phyloP scores from a whole-genome alignment of 129 eudicot species.

The Cynara cardunculus region DNA sequence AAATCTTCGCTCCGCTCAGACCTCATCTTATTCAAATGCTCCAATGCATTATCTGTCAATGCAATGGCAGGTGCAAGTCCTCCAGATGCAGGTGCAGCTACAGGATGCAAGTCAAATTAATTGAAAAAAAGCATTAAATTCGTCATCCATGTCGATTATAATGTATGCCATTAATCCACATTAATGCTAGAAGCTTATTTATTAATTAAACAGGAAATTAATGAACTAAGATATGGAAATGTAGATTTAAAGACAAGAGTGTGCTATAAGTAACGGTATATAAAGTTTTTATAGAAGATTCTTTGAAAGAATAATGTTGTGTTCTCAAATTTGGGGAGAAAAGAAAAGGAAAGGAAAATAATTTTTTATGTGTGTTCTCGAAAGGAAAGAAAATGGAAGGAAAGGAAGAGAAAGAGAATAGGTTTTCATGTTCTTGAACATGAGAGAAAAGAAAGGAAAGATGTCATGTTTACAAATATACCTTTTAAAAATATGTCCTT shows the following conservation, averaged over 20 bases:
- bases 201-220: neutral
- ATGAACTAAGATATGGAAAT: neutral
- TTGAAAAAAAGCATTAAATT: neutral
- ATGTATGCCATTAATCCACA: neutral
- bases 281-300: neutral
- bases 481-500: too few relatives aligned
- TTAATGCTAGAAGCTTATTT: neutral
- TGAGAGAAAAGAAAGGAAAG: too few relatives aligned
- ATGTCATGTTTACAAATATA: too few relatives aligned
- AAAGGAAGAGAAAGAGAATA: too few relatives aligned
- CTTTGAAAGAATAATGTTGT: neutral
- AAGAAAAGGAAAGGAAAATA: too few relatives aligned
- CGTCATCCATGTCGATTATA: neutral
- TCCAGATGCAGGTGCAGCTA: conserved; percentile 71
- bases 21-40: conserved; percentile 86
- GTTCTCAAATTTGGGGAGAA: too few relatives aligned
- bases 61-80: conserved; percentile 90
- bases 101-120: conserved; percentile 3
- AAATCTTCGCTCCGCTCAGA: conserved; percentile 69
- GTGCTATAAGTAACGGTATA: neutral
- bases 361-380: too few relatives aligned
- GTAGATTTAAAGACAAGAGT: neutral
- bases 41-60: conserved; percentile 76
- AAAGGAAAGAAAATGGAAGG: too few relatives aligned
- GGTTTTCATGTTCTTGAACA: too few relatives aligned